Percentiles rank a stretch among this genome's conserved stretches.
phyloP scores from a whole-genome alignment of 78 protist species.

The Dictyostelium purpureum region DNA sequence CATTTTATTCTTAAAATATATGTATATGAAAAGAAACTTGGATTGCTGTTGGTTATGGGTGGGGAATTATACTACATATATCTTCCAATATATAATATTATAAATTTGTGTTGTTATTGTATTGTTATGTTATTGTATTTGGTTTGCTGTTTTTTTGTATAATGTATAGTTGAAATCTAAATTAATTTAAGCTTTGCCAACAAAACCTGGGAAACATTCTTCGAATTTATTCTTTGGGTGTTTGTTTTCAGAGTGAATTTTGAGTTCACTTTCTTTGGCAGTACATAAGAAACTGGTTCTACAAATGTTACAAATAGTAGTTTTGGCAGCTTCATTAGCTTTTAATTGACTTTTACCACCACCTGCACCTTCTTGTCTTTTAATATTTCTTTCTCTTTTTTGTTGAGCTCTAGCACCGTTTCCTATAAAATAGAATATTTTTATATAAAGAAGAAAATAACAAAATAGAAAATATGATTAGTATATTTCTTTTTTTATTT shows the following conservation, averaged over 20 bases:
- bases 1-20: no score
- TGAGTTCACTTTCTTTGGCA: constrained; percentile 64
- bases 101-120: no score
- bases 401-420: constrained; percentile 84
- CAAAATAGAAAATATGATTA: neutral
- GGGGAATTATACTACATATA: no score
- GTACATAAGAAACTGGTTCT: constrained; percentile 69
- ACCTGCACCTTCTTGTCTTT: constrained; percentile 36
- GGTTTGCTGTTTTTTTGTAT: neutral
- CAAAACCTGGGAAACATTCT: constrained; percentile 61
- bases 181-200: neutral
- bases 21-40: no score
- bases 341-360: constrained; percentile 67
- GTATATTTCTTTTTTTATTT: neutral
- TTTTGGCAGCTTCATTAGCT: constrained; percentile 73
- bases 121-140: neutral
- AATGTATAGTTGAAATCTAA: neutral
- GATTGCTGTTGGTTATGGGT: no score
- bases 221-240: constrained; percentile 57
- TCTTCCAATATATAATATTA: no score
- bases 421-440: constrained; percentile 12
- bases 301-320: constrained; percentile 74
- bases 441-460: neutral
- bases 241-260: constrained; percentile 79
- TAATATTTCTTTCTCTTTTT: constrained; percentile 74